Evolutionary conservation across 164 flowering plant species (phyloP), one percentile per base, ranked within the genome.

Genomic region (Berberis thunbergii): DNA sequence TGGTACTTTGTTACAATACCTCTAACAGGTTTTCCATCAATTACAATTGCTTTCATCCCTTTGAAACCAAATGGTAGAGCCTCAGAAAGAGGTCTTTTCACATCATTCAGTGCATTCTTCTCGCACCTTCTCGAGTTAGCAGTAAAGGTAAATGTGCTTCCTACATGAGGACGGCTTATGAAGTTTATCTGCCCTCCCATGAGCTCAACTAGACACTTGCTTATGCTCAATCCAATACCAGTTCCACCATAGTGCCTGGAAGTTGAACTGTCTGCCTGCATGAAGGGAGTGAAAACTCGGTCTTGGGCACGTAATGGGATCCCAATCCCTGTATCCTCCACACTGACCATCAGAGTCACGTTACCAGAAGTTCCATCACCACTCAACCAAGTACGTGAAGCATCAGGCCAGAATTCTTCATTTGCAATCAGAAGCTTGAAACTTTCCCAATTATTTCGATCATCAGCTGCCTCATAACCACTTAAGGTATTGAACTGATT

Each of bases 221-320:
- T 87, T 49, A 92, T 92, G 78, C 96, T 92, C 76, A 92, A n/a
- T 42, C 98, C 98, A 40, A 92, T 89, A 41, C 98, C 98, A 13
- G 96, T 89, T 39, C 98, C 98, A 8, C 98, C 98, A 74, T 83
- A 89, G 61, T 79, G 70, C 75, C 98, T 75, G 41, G 98, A 92
- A 48, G 96, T 89, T 38, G 98, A 89, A 72, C 96, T 92, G 64
- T 92, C 98, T 39, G 93, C 98, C 75, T 92, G 98, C 96, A 92
- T 83, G 71, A 92, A 92, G 42, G 98, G 96, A 49, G 75, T 92
- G 75, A 89, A 92, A 65, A 92, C 84, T 41, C 86, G 82, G 8
- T 82, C 85, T 66, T 89, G 98, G 2, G 91, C 91, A 44, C 46
- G 67, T 60, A 80, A 69, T 10, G 96, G 93, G 45, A 92, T 92